Evolutionary conservation across 2,329 filamentous ascomycete genomes (phyloP).

Genomic region (Claviceps maximensis): DNA sequence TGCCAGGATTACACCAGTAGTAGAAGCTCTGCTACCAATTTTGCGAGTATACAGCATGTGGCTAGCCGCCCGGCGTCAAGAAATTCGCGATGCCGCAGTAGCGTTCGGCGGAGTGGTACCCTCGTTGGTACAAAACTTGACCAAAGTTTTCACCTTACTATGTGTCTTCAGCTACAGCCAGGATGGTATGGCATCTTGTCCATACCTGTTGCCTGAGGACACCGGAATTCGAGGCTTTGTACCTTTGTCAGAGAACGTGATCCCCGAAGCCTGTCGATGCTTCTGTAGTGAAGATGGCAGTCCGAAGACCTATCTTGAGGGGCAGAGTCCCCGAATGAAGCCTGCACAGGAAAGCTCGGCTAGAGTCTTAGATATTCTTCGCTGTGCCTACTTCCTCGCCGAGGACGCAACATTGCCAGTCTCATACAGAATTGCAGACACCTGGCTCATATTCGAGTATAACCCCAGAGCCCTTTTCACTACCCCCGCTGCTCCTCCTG

Average conservation of each 20-base stretch:
- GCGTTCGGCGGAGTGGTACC: conserved; percentile 32
- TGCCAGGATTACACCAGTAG: conserved; percentile 20
- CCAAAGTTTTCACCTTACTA: conserved; percentile 34
- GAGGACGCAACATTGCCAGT: conserved; percentile 28
- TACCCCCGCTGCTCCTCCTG: background rate
- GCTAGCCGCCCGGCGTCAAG: conserved; percentile 33
- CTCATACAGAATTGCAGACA: conserved; percentile 14
- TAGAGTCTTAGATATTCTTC: conserved; percentile 34
- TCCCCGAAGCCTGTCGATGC: conserved; percentile 27
- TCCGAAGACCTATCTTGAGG: conserved; percentile 26
- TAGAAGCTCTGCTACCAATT: conserved; percentile 34
- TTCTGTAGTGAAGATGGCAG: conserved; percentile 21
- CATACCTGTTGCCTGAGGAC: conserved; percentile 41
- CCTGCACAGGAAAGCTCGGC: conserved; percentile 27
- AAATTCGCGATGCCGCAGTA: conserved; percentile 32
- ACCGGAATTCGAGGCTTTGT: conserved; percentile 30
- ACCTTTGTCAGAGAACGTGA: conserved; percentile 24
- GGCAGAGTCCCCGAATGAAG: conserved; percentile 18
- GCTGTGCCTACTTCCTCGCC: conserved; percentile 34
- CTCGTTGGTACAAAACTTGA: conserved; percentile 32
- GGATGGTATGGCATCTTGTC: conserved; percentile 24
- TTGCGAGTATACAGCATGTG: conserved; percentile 41
- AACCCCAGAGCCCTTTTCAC: conserved; percentile 6
- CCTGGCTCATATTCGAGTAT: conserved; percentile 22
- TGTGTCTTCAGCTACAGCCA: conserved; percentile 28